phyloP scores from a whole-genome alignment of 805 yeast species.

The Tetrapisispora fleetii region DNA sequence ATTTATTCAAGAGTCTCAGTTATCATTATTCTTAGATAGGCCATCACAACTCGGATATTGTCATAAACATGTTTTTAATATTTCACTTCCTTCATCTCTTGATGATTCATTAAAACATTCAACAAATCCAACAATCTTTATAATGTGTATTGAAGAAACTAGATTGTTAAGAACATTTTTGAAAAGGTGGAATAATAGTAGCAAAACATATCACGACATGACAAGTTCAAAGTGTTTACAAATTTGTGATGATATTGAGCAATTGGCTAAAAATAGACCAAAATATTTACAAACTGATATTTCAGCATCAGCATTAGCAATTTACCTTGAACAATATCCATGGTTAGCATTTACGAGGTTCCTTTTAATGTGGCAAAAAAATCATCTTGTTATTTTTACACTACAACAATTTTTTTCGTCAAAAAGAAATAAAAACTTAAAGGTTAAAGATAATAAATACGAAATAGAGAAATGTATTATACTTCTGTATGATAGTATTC shows the following conservation, averaged over 20 bases:
- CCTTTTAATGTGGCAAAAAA: slow-evolving; percentile 49
- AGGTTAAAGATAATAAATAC: slow-evolving; percentile 27
- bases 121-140: slow-evolving; percentile 44
- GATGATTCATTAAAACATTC: slow-evolving; percentile 31
- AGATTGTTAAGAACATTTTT: slow-evolving; percentile 30
- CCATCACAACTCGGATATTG: slow-evolving; percentile 29
- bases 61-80: background rate
- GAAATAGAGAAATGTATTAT: slow-evolving; percentile 35
- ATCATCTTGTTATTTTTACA: slow-evolving; percentile 44
- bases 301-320: slow-evolving; percentile 20
- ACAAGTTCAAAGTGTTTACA: slow-evolving; percentile 28
- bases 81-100: slow-evolving; percentile 38
- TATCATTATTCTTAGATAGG: slow-evolving; percentile 55
- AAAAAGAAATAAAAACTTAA: slow-evolving; percentile 31
- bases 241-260: slow-evolving; percentile 36
- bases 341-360: slow-evolving; percentile 49
- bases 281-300: slow-evolving; percentile 37
- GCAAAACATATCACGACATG: background rate
- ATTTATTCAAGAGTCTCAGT: slow-evolving; percentile 52
- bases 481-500: slow-evolving; percentile 41
- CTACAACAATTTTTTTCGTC: slow-evolving; percentile 51
- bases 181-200: slow-evolving; percentile 18
- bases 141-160: slow-evolving; percentile 48
- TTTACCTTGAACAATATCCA: slow-evolving; percentile 40
- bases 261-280: slow-evolving; percentile 37